These are phyloP conservation scores for Glebionis coronaria DNA, from an alignment of 129 eudicot species.

Conservation along the genomic window DNA sequence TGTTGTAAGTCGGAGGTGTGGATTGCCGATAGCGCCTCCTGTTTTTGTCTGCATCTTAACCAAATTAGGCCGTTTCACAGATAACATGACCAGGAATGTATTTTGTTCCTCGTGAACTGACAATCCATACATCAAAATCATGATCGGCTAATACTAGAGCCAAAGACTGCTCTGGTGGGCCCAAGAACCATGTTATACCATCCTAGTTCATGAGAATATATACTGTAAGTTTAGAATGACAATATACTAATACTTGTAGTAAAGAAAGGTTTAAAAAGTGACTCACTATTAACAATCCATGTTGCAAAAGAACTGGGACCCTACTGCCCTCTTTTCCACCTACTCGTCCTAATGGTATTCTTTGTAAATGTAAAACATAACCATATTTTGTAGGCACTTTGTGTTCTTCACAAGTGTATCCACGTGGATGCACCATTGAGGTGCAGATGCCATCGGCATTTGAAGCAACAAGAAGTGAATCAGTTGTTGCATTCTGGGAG, in stretches of 20 bases:
- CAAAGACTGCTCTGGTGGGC: constrained; percentile 60
- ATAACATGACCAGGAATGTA: constrained; percentile 47
- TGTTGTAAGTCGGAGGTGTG: constrained; percentile 61
- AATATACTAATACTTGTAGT: not conserved
- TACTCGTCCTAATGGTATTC: constrained; percentile 49
- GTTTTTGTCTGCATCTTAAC: constrained; percentile 36
- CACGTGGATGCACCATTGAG: constrained; percentile 48
- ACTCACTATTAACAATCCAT: constrained; percentile 64
- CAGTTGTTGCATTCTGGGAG: constrained; percentile 18
- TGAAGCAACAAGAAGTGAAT: constrained; percentile 26
- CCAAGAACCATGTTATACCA: constrained; percentile 63
- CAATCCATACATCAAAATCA: constrained; percentile 69
- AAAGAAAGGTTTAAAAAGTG: no score
- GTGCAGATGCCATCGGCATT: constrained; percentile 55
- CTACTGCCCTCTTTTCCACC: constrained; percentile 32
- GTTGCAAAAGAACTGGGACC: constrained; percentile 67
- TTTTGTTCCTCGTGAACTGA: constrained; percentile 67
- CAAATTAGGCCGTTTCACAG: not conserved
- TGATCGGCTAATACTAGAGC: constrained; percentile 64
- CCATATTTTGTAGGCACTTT: constrained; percentile 71
- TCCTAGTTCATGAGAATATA: constrained; percentile 37
- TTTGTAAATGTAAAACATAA: constrained; percentile 55
- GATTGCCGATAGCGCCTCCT: constrained; percentile 51
- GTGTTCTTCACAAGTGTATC: constrained; percentile 60
- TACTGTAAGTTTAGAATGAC: not conserved